Conservation (phyloP, 1,284 basidiomycete genomes). For the Cystobasidium sp. region DNA sequence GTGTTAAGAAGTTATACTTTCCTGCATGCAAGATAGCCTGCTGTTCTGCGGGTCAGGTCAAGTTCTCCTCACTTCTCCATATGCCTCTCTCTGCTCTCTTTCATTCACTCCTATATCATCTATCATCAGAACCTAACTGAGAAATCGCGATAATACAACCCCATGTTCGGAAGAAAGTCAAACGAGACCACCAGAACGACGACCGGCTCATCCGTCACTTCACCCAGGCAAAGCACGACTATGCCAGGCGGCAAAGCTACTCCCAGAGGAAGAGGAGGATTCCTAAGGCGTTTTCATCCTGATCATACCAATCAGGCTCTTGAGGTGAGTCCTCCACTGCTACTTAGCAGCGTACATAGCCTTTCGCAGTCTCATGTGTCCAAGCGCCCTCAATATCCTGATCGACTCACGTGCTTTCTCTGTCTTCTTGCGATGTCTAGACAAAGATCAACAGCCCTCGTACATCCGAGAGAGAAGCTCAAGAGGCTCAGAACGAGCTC, state of each 20-base stretch:
- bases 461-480: conserved; percentile 11
- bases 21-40: too few species aligned
- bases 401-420: conserved; percentile 9
- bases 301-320: conserved; percentile 35
- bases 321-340: conserved; percentile 4
- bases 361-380: neutral
- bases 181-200: conserved; percentile 22
- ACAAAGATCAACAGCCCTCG: conserved; percentile 30
- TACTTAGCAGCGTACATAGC: neutral
- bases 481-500: conserved; percentile 20
- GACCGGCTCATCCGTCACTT: neutral
- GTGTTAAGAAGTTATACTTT: too few species aligned
- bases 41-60: too few species aligned
- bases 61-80: too few species aligned
- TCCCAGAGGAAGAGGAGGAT: conserved; percentile 20
- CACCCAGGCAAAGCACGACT: neutral
- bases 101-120: neutral
- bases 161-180: conserved; percentile 24
- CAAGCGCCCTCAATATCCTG: neutral
- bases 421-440: neutral
- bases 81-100: conserved; percentile 3
- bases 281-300: conserved; percentile 23
- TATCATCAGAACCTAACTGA: neutral
- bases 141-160: neutral
- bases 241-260: neutral